Evolutionary conservation across 129 eudicot genomes (phyloP).

Genomic region (sunflower (Helianthus annuus)): HanXRQr2.0-SUNRISE NC_035448.2:640069-640568

Average conservation of each 20-base stretch:
- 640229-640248: no score
- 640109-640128: constrained; percentile 2
- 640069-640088: neutral
- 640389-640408: neutral
- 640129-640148: neutral
- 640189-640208: neutral
- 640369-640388: neutral
- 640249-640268: no score
- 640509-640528: neutral
- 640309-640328: no score
- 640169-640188: neutral
- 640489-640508: neutral
- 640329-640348: neutral
- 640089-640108: neutral
- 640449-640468: neutral
- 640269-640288: no score
- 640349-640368: neutral
- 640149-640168: neutral
- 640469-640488: constrained; percentile 2
- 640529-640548: neutral
- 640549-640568: neutral
- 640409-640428: neutral
- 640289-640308: no score
- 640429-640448: neutral
- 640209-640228: neutral